A percentile compares a stretch with the other conserved stretches of the same genome.
Evolutionary conservation across 768 basidiomycete species (phyloP).

Genomic region (Lyophyllum shimeji): DNA sequence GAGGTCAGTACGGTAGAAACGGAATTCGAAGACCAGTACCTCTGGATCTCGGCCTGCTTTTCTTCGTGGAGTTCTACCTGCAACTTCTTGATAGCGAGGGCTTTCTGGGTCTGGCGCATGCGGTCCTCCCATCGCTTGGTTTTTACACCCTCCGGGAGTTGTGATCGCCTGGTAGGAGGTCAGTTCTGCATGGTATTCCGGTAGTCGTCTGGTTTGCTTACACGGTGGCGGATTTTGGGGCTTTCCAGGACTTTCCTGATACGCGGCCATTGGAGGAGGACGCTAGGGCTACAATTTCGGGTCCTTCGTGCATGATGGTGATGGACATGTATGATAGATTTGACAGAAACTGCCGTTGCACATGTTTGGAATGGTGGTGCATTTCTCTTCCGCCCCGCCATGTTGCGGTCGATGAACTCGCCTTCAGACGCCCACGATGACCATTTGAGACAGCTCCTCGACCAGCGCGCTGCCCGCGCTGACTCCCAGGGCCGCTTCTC

Average conservation of each 20-base stretch:
- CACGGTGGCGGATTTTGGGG: constrained; percentile 48
- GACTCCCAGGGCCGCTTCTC: constrained; percentile 49
- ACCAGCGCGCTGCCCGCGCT: constrained; percentile 53
- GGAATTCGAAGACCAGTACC: constrained; percentile 35
- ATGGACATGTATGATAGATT: background rate
- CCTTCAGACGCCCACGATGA: constrained; percentile 41
- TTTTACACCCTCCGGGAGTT: constrained; percentile 64
- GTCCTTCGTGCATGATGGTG: background rate
- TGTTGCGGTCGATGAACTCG: constrained; percentile 42
- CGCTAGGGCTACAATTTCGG: constrained; percentile 36
- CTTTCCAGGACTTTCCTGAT: constrained; percentile 74
- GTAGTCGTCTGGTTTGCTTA: constrained; percentile 25
- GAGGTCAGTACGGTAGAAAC: constrained; percentile 7
- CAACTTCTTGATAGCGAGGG: constrained; percentile 70
- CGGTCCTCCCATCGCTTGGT: constrained; percentile 67
- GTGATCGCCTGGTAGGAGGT: constrained; percentile 54
- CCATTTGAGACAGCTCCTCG: constrained; percentile 50
- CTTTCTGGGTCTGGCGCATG: constrained; percentile 66
- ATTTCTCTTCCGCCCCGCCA: constrained; percentile 21
- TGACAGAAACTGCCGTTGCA: constrained; percentile 10
- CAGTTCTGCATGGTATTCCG: constrained; percentile 1
- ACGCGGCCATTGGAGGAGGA: constrained; percentile 64
- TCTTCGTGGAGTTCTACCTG: constrained; percentile 75
- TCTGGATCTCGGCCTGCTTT: constrained; percentile 63
- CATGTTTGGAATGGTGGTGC: constrained; percentile 11